Percentiles rank a stretch among this genome's conserved stretches.
These are phyloP conservation scores for Anisodus acutangulus DNA, from an alignment of 257 asterid species.

Conservation along the genomic window DNA sequence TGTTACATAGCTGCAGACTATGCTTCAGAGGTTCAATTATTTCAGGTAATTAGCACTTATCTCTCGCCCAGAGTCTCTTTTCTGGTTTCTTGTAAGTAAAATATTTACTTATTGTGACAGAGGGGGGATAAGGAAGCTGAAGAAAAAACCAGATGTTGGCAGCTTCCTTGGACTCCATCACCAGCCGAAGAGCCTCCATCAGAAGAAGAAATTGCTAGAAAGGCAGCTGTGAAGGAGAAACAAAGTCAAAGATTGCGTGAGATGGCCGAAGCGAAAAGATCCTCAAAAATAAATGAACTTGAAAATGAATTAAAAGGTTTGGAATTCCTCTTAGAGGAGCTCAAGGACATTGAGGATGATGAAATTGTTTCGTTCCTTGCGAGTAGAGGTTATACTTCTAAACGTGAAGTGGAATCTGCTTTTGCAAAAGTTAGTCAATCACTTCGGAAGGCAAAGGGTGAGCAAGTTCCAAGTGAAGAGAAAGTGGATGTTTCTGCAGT, in stretches of 20 bases:
- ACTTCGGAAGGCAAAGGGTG: constrained; percentile 93
- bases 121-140: constrained; percentile 81
- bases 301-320: constrained; percentile 83
- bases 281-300: constrained; percentile 83
- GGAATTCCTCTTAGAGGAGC: constrained; percentile 74
- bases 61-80: constrained; percentile 29
- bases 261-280: constrained; percentile 98
- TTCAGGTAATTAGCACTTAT: constrained; percentile 61
- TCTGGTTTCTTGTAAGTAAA: constrained; percentile 27
- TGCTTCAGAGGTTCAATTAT: constrained; percentile 71
- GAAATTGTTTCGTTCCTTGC: constrained; percentile 64
- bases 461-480: constrained; percentile 74
- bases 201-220: constrained; percentile 97
- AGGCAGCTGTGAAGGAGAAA: constrained; percentile 95
- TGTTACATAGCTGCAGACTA: constrained; percentile 87
- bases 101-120: constrained; percentile 45
- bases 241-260: constrained; percentile 97
- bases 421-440: constrained; percentile 72
- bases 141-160: constrained; percentile 88
- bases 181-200: constrained; percentile 91
- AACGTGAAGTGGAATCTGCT: constrained; percentile 78
- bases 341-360: constrained; percentile 58
- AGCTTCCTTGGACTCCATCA: constrained; percentile 94
- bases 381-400: constrained; percentile 62
- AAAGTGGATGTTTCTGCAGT: constrained; percentile 62